A percentile compares a stretch with the other conserved stretches of the same genome.
Evolutionary conservation across 331 rosid genomes (phyloP).

Genomic region (Rosa hybrid): DNA sequence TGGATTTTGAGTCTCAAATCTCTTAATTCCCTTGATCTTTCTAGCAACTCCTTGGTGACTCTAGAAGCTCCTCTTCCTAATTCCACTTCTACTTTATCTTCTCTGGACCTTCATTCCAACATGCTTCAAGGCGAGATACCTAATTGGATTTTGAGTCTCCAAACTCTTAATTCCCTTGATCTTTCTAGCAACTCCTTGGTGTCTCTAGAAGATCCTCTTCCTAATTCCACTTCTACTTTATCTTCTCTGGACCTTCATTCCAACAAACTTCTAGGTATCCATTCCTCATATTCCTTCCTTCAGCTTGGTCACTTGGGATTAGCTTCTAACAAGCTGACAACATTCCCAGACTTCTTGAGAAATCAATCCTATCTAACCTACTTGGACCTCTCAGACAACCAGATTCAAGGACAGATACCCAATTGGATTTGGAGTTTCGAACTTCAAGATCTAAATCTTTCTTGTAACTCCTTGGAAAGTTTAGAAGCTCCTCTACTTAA

Average conservation of each 20-base stretch:
- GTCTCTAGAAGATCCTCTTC: not conserved
- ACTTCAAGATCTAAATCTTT: not conserved
- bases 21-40: not conserved
- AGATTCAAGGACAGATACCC: not conserved
- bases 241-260: not conserved
- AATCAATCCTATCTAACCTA: fast-evolving
- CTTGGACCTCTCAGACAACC: not conserved
- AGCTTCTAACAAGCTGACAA: not conserved
- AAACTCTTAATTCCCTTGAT: not conserved
- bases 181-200: not conserved
- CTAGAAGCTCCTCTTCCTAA: not conserved
- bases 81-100: not conserved
- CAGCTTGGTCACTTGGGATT: not conserved
- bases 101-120: not conserved
- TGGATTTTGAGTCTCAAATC: not conserved
- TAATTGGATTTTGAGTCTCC: not conserved
- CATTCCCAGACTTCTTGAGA: not conserved
- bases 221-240: not conserved
- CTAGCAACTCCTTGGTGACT: not conserved
- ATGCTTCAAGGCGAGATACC: not conserved
- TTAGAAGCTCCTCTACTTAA: not conserved
- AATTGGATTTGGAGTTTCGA: not conserved
- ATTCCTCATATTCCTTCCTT: not conserved
- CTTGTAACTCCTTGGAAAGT: not conserved
- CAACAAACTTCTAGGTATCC: not conserved